These are phyloP conservation scores for Detonula confervacea DNA, from an alignment of 352 stramenopile species.

Conservation along the genomic window DNA sequence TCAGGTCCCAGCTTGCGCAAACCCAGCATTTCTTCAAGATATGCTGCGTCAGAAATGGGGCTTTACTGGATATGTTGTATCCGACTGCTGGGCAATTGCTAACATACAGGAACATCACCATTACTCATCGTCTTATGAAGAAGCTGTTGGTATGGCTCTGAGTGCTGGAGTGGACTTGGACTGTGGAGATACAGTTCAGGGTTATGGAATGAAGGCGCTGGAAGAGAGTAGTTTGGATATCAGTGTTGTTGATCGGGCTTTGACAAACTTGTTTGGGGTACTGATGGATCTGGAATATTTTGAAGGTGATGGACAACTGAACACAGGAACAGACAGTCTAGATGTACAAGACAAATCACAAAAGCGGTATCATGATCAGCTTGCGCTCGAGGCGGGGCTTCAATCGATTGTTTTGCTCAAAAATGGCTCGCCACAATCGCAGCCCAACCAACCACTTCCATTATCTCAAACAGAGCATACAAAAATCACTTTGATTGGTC, in stretches of 20 bases:
- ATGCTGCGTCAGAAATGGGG: constrained; percentile 86
- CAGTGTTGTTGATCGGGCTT: constrained; percentile 77
- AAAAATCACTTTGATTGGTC: constrained; percentile 84
- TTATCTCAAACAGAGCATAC: constrained; percentile 86
- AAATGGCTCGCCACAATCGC: constrained; percentile 83
- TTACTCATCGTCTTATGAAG: constrained; percentile 26
- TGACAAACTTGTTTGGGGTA: constrained; percentile 87
- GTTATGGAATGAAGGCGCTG: constrained; percentile 84
- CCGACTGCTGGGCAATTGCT: constrained; percentile 91
- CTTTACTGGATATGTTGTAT: constrained; percentile 95
- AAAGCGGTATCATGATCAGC: constrained; percentile 27
- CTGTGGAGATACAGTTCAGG: constrained; percentile 86
- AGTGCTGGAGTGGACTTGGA: constrained; percentile 66
- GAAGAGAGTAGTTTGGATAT: constrained; percentile 78
- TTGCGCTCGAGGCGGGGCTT: constrained; percentile 53
- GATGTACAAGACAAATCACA: neutral
- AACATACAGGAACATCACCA: constrained; percentile 85
- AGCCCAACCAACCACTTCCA: constrained; percentile 84
- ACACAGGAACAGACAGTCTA: neutral
- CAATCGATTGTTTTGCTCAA: constrained; percentile 92
- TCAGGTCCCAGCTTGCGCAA: constrained; percentile 91
- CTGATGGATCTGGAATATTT: constrained; percentile 93
- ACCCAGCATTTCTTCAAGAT: constrained; percentile 86
- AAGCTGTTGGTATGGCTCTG: constrained; percentile 44
- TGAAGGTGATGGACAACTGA: constrained; percentile 32